Evolutionary conservation across 73 alveolate genomes (phyloP), one percentile per base, ranked within the genome.

Genomic region (Uronychia setigera): DNA sequence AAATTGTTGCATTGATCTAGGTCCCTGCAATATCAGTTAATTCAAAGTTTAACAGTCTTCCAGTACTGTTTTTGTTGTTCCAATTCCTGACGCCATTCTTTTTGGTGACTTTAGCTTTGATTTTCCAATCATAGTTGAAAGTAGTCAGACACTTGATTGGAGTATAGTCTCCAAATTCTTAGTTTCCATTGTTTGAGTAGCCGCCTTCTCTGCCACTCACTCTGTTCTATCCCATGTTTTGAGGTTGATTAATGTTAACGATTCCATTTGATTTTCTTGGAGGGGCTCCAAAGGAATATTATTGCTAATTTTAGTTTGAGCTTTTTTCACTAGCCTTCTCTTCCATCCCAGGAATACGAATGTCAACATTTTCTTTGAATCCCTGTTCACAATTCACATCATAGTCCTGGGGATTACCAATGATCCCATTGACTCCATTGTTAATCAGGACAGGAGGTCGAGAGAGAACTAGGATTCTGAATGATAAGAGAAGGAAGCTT

Each of bases 1-100:
- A 96, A 78, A 93, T 93, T 1, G 97, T 94, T 0, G 88, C 95
- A 85, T 92, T 90, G 84, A 96, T 96, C 85, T 82, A 78, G 46
- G 92, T 89, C 0, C 96, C 95, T 25, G 60, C 81, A 33, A 78
- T 86, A 81, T 96, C 99, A 74, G 92, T 96, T 26, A 96, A 78
- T 74, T 93, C 94, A 59, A 83, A 76, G 59, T 92, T 90, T 79
- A 96, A 76, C n/a, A 96, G 90, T 46, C 87, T 81, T 33, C 99
- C 98, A 26, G 92, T 58, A 31, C 95, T 93, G 74, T 87, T 92
- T 14, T 67, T 78, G 86, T 94, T 94, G 59, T 83, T 85, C 97
- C 96, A 92, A 5, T 85, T 83, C 78, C 88, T 92, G 35, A 75
- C 80, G 60, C 86, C 97, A 0, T 92, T 88, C 85, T 96, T 96